A percentile compares a stretch with the other conserved stretches of the same genome.
phyloP scores from a whole-genome alignment of 495 filamentous ascomycete species.

The Coniosporium apollinis region DNA sequence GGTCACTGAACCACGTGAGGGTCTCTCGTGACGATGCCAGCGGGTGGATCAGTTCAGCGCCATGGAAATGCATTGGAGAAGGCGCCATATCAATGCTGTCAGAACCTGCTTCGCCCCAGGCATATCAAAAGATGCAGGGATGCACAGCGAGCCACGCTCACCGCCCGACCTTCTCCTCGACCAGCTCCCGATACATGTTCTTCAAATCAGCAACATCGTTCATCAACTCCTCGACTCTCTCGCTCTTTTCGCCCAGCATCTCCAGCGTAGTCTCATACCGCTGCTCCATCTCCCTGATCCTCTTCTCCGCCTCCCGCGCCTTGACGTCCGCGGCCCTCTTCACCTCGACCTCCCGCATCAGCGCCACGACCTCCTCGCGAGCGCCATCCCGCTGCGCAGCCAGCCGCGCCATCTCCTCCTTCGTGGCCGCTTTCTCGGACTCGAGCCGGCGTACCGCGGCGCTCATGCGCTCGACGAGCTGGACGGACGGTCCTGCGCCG shows the following conservation, averaged over 20 bases:
- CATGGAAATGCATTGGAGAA: too few species aligned
- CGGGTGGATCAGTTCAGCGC: too few species aligned
- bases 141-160: slow-evolving; percentile 25
- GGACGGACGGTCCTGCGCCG: slow-evolving; percentile 80
- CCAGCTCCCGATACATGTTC: slow-evolving; percentile 82
- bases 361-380: slow-evolving; percentile 67
- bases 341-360: slow-evolving; percentile 73
- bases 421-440: slow-evolving; percentile 68
- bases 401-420: slow-evolving; percentile 70
- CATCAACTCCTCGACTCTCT: slow-evolving; percentile 76
- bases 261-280: slow-evolving; percentile 83
- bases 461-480: slow-evolving; percentile 92
- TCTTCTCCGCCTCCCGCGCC: slow-evolving; percentile 47
- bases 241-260: slow-evolving; percentile 93
- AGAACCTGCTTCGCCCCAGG: too few species aligned
- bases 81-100: too few species aligned
- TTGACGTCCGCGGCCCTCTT: slow-evolving; percentile 41
- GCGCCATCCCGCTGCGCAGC: slow-evolving; percentile 76
- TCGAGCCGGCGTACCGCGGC: slow-evolving; percentile 81
- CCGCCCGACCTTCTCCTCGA: slow-evolving; percentile 59
- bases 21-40: too few species aligned
- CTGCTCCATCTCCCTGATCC: slow-evolving; percentile 43
- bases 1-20: too few species aligned
- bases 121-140: too few species aligned
- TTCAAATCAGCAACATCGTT: slow-evolving; percentile 87